These are phyloP conservation scores for Ottelia alismoides DNA, from an alignment of 106 monocot genomes.

Conservation along the genomic window DNA sequence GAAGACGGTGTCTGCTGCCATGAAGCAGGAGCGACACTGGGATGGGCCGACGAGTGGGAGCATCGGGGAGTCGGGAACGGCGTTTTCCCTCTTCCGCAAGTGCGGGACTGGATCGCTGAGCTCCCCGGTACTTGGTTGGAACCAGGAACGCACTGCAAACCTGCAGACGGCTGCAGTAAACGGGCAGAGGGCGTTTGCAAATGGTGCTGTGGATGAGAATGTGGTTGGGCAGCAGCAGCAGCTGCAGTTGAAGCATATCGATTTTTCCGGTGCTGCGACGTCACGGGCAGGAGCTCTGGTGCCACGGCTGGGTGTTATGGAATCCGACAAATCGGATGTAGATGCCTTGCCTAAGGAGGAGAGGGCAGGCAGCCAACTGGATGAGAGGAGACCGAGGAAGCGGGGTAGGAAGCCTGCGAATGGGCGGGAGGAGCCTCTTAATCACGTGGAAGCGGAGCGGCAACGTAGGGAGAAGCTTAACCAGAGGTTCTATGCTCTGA, in stretches of 20 bases:
- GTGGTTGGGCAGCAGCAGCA: no score
- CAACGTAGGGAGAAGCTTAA: conserved; percentile 76
- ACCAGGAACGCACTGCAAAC: conserved; percentile 8
- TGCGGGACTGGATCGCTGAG: no score
- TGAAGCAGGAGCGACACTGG: conserved; percentile 18
- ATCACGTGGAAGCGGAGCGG: conserved; percentile 68
- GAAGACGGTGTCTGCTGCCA: conserved; percentile 1
- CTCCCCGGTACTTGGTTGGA: conserved; percentile 22
- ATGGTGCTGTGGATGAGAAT: background rate
- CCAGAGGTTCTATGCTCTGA: conserved; percentile 58
- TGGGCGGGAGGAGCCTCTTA: conserved; percentile 49
- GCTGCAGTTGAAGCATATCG: conserved; percentile 45
- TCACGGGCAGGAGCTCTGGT: conserved; percentile 15
- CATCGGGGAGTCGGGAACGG: conserved; percentile 9
- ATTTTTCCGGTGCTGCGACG: conserved; percentile 29
- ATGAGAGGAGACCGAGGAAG: conserved; percentile 38
- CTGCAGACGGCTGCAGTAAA: conserved; percentile 2
- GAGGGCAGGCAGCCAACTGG: background rate
- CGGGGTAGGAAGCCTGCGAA: conserved; percentile 47
- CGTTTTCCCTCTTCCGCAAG: conserved; percentile 5
- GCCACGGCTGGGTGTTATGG: conserved; percentile 7
- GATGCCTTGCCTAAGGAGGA: conserved; percentile 27
- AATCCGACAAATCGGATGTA: conserved; percentile 22
- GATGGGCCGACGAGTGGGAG: conserved; percentile 1
- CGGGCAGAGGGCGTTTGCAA: background rate